A percentile compares a stretch with the other conserved stretches of the same genome.
These are phyloP conservation scores for Aurantiochytrium sp. DNA, from an alignment of 108 stramenopile genomes.

Conservation along the genomic window DNA sequence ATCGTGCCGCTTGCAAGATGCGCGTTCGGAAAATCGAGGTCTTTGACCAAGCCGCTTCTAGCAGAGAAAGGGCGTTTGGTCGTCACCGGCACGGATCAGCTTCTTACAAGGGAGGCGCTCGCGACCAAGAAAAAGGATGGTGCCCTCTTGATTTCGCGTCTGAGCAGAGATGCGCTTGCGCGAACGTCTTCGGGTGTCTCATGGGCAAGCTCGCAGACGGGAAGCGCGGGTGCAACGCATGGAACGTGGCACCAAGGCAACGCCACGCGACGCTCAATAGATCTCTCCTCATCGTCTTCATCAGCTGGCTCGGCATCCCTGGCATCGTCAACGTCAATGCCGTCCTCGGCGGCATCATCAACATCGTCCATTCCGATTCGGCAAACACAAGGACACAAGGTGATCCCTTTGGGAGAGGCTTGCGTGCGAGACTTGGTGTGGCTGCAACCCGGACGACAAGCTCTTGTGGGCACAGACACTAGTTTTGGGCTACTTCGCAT, in stretches of 20 bases:
- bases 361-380: too few species aligned
- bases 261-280: too few species aligned
- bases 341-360: too few species aligned
- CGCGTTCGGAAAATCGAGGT: not conserved
- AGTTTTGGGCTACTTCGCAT: not conserved
- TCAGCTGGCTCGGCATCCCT: too few species aligned
- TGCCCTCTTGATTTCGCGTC: not conserved
- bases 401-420: not conserved
- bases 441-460: not conserved
- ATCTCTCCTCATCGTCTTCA: too few species aligned
- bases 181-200: not conserved
- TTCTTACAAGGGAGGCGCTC: not conserved
- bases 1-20: not conserved
- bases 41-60: not conserved
- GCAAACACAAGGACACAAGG: not conserved
- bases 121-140: not conserved
- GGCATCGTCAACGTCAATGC: too few species aligned
- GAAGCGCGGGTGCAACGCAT: not conserved
- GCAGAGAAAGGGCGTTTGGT: not conserved
- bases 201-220: not conserved
- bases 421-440: not conserved
- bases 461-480: not conserved
- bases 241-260: not conserved
- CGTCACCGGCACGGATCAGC: not conserved
- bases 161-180: not conserved